A percentile compares a stretch with the other conserved stretches of the same genome.
phyloP scores from a whole-genome alignment of 2,329 filamentous ascomycete species.

The Diaporthe nobilis region DNA sequence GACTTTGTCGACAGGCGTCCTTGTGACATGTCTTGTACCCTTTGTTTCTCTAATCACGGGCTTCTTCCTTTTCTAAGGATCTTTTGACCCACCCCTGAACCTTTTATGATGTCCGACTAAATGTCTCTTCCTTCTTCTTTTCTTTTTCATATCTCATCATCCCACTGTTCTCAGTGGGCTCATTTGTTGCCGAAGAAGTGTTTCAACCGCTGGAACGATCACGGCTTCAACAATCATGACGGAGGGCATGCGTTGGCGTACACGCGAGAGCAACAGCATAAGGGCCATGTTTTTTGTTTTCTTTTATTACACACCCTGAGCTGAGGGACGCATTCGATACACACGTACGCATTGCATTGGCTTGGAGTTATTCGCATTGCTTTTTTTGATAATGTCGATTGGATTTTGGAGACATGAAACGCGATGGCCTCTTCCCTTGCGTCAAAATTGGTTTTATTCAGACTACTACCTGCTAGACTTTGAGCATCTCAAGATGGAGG shows the following conservation, averaged over 20 bases:
- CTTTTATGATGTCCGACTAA: neutral
- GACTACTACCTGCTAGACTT: neutral
- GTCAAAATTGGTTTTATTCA: neutral
- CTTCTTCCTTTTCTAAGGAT: constrained; percentile 36
- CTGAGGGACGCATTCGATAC: constrained; percentile 20
- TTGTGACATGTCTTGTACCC: constrained; percentile 35
- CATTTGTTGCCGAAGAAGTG: neutral
- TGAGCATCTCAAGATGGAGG: constrained; percentile 20
- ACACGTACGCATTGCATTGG: constrained; percentile 31
- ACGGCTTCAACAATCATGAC: constrained; percentile 16
- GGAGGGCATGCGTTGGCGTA: constrained; percentile 17
- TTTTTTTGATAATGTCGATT: neutral
- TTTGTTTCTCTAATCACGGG: constrained; percentile 35
- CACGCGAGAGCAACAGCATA: constrained; percentile 11
- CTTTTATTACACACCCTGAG: neutral
- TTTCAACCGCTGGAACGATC: neutral
- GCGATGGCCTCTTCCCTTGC: neutral
- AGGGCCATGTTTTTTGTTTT: constrained; percentile 1
- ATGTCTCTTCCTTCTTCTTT: neutral
- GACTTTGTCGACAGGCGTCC: constrained; percentile 24
- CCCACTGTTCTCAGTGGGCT: neutral
- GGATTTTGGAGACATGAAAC: neutral
- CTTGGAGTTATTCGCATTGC: constrained; percentile 5
- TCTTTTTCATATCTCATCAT: constrained; percentile 3
- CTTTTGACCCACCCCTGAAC: neutral